Conservation (phyloP, 1,284 basidiomycete genomes). For the Meira miltonrushii region DNA sequence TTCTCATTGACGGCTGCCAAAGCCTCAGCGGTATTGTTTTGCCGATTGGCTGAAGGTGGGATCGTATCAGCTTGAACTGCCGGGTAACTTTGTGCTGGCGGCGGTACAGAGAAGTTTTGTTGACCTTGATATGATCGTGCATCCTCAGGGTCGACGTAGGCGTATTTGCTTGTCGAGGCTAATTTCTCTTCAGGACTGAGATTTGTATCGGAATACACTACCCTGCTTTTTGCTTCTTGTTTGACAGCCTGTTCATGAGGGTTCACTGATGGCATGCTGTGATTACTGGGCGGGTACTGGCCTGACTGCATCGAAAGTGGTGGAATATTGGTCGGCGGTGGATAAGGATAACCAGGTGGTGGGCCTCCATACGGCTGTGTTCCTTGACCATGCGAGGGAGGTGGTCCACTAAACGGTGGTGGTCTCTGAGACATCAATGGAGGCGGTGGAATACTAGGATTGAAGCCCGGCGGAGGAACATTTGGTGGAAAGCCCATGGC, state of each 20-base stretch:
- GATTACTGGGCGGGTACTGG: constrained; percentile 4
- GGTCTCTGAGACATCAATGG: constrained; percentile 1
- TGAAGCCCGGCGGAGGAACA: constrained; percentile 49
- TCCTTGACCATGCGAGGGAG: neutral
- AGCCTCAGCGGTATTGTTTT: constrained; percentile 17
- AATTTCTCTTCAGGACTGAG: constrained; percentile 32
- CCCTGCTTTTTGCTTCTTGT: constrained; percentile 19
- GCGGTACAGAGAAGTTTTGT: neutral
- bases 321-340: constrained; percentile 28
- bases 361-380: constrained; percentile 18
- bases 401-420: constrained; percentile 16
- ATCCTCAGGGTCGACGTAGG: constrained; percentile 19
- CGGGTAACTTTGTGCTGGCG: constrained; percentile 13
- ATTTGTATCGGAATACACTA: constrained; percentile 25
- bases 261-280: constrained; percentile 2
- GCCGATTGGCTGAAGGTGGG: constrained; percentile 10
- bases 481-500: constrained; percentile 41
- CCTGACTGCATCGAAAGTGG: constrained; percentile 4
- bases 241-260: constrained; percentile 22
- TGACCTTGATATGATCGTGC: neutral
- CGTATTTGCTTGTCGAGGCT: constrained; percentile 17
- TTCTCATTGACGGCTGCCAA: constrained; percentile 10
- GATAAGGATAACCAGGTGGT: constrained; percentile 30
- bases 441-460: constrained; percentile 18
- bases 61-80: constrained; percentile 4